A percentile compares a stretch with the other conserved stretches of the same genome.
phyloP scores from a whole-genome alignment of 306 rosid genomes.

The Quercus rubra region DNA sequence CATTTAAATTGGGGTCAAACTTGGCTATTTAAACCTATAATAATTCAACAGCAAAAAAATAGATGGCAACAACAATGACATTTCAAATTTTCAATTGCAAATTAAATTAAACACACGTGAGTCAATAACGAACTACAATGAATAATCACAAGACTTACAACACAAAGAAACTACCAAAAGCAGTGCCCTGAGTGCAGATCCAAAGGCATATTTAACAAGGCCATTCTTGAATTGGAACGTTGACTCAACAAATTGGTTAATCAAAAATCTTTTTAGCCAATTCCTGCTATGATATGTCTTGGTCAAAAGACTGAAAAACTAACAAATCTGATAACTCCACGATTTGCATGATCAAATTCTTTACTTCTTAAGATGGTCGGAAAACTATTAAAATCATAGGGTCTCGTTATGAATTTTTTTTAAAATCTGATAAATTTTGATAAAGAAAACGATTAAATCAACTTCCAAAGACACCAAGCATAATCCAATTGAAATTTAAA shows the following conservation, averaged over 20 bases:
- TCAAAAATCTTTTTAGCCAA: slow-evolving; percentile 75
- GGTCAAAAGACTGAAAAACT: neutral
- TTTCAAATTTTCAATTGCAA: neutral
- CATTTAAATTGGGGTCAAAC: neutral
- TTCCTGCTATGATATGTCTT: slow-evolving; percentile 54
- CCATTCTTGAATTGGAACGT: slow-evolving; percentile 90
- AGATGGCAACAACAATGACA: neutral
- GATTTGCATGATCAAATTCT: too few relatives aligned
- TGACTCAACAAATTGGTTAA: slow-evolving; percentile 29
- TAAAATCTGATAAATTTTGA: too few relatives aligned
- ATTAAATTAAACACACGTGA: neutral
- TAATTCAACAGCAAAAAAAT: neutral
- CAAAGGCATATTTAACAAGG: slow-evolving; percentile 89
- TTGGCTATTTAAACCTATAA: neutral
- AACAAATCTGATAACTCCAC: too few relatives aligned
- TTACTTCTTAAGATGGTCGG: too few relatives aligned
- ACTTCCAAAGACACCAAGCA: too few relatives aligned
- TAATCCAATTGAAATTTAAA: too few relatives aligned
- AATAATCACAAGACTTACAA: slow-evolving; percentile 27
- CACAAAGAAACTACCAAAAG: slow-evolving; percentile 67
- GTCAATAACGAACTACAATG: slow-evolving; percentile 7
- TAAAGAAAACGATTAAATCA: too few relatives aligned
- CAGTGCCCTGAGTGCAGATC: slow-evolving; percentile 90
- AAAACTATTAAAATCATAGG: too few relatives aligned
- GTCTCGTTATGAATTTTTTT: too few relatives aligned